Base-by-base conservation (phyloP, 2,329 filamentous ascomycete species). In the Metarhizium anisopliae region DNA sequence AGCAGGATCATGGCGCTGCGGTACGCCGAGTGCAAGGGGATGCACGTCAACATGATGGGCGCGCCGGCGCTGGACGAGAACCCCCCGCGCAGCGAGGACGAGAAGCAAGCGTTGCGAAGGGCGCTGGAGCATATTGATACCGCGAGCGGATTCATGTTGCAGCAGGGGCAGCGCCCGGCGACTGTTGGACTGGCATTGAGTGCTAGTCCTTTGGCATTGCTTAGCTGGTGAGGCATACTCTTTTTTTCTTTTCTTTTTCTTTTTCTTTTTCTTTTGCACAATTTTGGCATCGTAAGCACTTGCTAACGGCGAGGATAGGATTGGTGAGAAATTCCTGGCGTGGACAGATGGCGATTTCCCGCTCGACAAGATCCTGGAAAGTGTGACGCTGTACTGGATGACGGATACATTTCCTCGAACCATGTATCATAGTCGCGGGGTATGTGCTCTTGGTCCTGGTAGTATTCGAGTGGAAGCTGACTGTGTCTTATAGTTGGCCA, bases 101-200 rank as follows among this genome's bases (percentile, higher is more conserved):
- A 63, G 11, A 56, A 50, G 18, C 29, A 50, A 7, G 56, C 53
- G 2, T 25, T 79, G 2, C 53, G 68, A 30, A 67, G 72, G 6
- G 67, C 65, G 2, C 54, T 68, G 2, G 64, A 69, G 3, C 83
- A 78, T 63, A 54, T 60, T 2, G 56, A 64, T 0, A 68, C 63
- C 2, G 81, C 78, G 1, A 63, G 60, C 11, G 79, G 74, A 0
- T 86, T 84, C 62, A 72, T 74, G 0, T 53, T 70, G 0, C 72
- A 78, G 62, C 83, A 86, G 54, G 77, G 70, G 1, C 81, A 80
- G 0, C 67, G 77, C 8, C 78, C 82, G 0, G 71, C 74, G 0
- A 86, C 82, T 0, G 78, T 84, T 49, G 81, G 81, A 0, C 70
- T 83, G 5, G 77, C 74, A 0, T 66, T 86, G 1, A 70, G 74